phyloP scores from a whole-genome alignment of 371 early-diverging fungal genomes.

The Lichtheimia hyalospora region DNA sequence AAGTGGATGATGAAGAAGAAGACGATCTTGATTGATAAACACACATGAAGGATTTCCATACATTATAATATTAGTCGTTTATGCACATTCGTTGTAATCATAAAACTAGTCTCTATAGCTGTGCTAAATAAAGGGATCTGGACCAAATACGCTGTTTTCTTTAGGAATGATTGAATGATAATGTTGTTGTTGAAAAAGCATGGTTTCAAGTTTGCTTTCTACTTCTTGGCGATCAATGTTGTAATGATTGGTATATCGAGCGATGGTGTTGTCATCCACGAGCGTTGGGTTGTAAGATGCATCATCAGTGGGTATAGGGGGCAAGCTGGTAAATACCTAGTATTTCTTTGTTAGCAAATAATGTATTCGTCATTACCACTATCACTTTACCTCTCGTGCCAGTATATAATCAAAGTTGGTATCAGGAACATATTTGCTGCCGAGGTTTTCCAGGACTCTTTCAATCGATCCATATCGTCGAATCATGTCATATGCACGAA shows the following conservation, averaged over 20 bases:
- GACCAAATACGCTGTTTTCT: slow-evolving; percentile 15
- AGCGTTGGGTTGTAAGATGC: slow-evolving; percentile 13
- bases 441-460: slow-evolving; percentile 40
- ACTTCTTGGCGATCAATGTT: slow-evolving; percentile 38
- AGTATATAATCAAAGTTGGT: slow-evolving; percentile 50
- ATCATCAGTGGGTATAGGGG: slow-evolving; percentile 19
- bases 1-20: not conserved
- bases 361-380: not conserved
- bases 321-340: slow-evolving; percentile 36
- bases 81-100: not conserved
- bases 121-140: slow-evolving; percentile 35
- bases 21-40: too few relatives aligned
- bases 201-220: slow-evolving; percentile 16
- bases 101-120: not conserved
- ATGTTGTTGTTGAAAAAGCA: slow-evolving; percentile 16
- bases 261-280: slow-evolving; percentile 15
- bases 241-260: slow-evolving; percentile 32
- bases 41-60: not conserved
- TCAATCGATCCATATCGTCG: slow-evolving; percentile 66
- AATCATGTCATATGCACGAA: slow-evolving; percentile 57
- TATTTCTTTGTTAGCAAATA: too few relatives aligned
- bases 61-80: not conserved
- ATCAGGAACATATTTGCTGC: slow-evolving; percentile 35
- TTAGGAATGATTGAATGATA: not conserved
- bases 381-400: slow-evolving; percentile 46